Conservation (phyloP, 2,329 filamentous ascomycete species). For the Sporothrix phasma region DNA sequence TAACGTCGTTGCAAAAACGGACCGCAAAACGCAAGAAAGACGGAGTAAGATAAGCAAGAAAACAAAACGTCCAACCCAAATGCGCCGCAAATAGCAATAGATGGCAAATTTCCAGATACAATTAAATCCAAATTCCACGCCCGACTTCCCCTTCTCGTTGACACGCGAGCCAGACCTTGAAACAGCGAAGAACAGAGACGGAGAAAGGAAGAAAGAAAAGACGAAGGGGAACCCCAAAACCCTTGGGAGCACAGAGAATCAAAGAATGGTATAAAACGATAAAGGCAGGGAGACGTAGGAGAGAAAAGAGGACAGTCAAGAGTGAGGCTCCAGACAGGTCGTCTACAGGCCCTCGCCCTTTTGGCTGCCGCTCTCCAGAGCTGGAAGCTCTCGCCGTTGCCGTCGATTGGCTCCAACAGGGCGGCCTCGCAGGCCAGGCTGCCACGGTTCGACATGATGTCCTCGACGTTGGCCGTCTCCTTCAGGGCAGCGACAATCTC, state of each 20-base stretch:
- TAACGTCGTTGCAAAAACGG: background rate
- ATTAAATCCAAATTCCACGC: background rate
- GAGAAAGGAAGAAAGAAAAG: background rate
- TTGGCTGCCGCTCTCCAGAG: constrained; percentile 60
- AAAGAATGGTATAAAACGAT: constrained; percentile 3
- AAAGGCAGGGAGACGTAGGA: background rate
- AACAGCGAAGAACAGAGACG: background rate
- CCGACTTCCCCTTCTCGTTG: background rate
- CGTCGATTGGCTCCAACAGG: constrained; percentile 45
- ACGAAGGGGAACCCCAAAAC: background rate
- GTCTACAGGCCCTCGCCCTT: constrained; percentile 39
- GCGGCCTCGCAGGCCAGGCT: constrained; percentile 35
- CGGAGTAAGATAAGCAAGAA: background rate
- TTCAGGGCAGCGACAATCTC: background rate
- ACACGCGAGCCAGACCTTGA: background rate
- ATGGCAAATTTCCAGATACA: background rate
- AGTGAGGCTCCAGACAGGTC: no score
- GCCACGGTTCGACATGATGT: constrained; percentile 29
- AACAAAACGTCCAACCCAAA: background rate
- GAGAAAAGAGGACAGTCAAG: background rate
- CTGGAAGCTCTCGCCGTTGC: constrained; percentile 51
- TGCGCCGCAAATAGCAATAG: background rate
- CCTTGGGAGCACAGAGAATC: background rate
- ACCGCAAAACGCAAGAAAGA: background rate
- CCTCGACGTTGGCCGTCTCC: constrained; percentile 25